Evolutionary conservation across 768 basidiomycete species (phyloP).

Genomic region (Mycena crocata): DNA sequence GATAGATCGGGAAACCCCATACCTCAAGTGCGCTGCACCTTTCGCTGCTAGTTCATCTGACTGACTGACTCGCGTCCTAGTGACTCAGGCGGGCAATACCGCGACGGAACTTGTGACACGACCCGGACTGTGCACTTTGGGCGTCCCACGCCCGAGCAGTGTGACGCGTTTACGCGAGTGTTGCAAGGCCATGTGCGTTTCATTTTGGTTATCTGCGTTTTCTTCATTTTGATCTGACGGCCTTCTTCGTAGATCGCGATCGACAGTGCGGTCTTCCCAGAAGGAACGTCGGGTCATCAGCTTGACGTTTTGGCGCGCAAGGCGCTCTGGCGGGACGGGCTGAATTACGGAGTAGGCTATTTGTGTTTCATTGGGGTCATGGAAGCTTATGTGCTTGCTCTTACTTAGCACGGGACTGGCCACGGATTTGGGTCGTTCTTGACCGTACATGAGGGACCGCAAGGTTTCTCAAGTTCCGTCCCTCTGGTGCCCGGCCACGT

Average conservation of each 20-base stretch:
- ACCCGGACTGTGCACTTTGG: constrained; percentile 90
- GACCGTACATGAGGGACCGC: constrained; percentile 87
- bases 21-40: constrained; percentile 77
- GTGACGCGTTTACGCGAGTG: constrained; percentile 93
- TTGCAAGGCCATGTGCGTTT: constrained; percentile 92
- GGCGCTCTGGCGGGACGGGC: constrained; percentile 87
- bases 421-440: constrained; percentile 92
- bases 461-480: constrained; percentile 77
- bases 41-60: constrained; percentile 30
- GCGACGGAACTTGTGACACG: constrained; percentile 91
- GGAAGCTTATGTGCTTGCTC: constrained; percentile 21
- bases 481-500: constrained; percentile 88
- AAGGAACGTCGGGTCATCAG: constrained; percentile 85
- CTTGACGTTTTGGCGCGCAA: constrained; percentile 92
- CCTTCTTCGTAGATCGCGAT: constrained; percentile 78
- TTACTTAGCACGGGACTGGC: constrained; percentile 84
- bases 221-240: constrained; percentile 32
- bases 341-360: constrained; percentile 77
- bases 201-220: constrained; percentile 32
- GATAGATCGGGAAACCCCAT: constrained; percentile 85
- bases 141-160: constrained; percentile 85
- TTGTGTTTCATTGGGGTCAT: constrained; percentile 6
- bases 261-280: constrained; percentile 90
- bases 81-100: constrained; percentile 92
- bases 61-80: constrained; percentile 50